Conservation (phyloP, 2,329 filamentous ascomycete species). For the Dactylellina haptotyla region DNA sequence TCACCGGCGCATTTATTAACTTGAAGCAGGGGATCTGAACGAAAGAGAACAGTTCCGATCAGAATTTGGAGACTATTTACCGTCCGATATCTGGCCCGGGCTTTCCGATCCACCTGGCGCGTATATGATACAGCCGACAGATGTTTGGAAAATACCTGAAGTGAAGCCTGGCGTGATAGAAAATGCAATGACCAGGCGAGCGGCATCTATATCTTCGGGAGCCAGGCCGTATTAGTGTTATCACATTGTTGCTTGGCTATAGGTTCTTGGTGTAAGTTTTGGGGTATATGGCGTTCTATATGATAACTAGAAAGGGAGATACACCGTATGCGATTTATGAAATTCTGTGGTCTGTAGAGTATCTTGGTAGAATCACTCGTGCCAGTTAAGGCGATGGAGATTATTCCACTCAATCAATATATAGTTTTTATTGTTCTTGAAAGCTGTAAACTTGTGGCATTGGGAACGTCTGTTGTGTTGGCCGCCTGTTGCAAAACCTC, state of each 20-base stretch:
- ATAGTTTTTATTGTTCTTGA: too few relatives aligned
- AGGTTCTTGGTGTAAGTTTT: background rate
- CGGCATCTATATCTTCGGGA: slow-evolving; percentile 45
- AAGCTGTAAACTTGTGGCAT: background rate
- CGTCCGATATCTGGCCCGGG: slow-evolving; percentile 86
- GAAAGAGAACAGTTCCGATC: slow-evolving; percentile 81
- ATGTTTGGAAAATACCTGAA: slow-evolving; percentile 49
- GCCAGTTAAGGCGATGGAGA: too few relatives aligned
- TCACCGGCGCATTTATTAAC: background rate
- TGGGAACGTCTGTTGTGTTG: slow-evolving; percentile 23
- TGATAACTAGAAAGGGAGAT: background rate
- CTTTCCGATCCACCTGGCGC: slow-evolving; percentile 65
- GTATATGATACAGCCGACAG: slow-evolving; percentile 59
- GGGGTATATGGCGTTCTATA: slow-evolving; percentile 1
- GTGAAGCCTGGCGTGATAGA: slow-evolving; percentile 46
- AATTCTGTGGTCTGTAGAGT: background rate
- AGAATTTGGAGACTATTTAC: slow-evolving; percentile 86
- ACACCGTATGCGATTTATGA: background rate
- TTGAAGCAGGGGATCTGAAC: slow-evolving; percentile 68
- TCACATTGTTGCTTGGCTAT: background rate
- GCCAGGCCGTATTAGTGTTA: slow-evolving; percentile 27
- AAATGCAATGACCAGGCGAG: slow-evolving; percentile 48
- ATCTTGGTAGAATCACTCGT: too few relatives aligned
- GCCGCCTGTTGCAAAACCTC: slow-evolving; percentile 37
- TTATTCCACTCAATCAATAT: too few relatives aligned